A percentile compares a stretch with the other conserved stretches of the same genome.
phyloP scores from a whole-genome alignment of 169 alveolate genomes.

The Sarcocystis neurona region DNA sequence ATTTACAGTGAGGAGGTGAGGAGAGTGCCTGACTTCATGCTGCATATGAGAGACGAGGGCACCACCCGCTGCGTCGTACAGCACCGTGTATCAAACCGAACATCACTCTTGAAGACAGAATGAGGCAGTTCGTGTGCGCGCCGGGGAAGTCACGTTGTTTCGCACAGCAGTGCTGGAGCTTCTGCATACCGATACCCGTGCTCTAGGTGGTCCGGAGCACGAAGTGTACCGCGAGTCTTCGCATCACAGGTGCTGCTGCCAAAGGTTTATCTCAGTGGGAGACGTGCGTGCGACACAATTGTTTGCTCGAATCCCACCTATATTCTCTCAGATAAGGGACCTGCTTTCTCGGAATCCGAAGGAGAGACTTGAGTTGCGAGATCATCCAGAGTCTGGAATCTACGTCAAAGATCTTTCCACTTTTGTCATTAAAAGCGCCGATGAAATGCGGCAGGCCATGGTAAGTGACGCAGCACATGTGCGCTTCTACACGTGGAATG shows the following conservation, averaged over 20 bases:
- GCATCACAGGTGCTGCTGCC: too few species aligned
- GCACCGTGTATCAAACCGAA: background rate
- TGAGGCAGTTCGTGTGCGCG: background rate
- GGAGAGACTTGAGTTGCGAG: slow-evolving; percentile 83
- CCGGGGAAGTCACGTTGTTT: background rate
- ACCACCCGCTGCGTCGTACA: too few species aligned
- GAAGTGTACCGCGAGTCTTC: background rate
- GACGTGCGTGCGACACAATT: background rate
- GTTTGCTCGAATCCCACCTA: background rate
- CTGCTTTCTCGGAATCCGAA: slow-evolving; percentile 82
- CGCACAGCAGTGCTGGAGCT: background rate
- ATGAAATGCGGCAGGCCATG: slow-evolving; percentile 81
- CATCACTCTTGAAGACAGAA: background rate
- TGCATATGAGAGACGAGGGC: background rate
- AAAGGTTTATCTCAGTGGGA: too few species aligned
- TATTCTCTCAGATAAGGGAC: slow-evolving; percentile 87
- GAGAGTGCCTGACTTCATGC: slow-evolving; percentile 53
- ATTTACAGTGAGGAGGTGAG: slow-evolving; percentile 93
- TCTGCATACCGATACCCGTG: background rate
- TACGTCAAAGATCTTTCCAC: slow-evolving; percentile 86
- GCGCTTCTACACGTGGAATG: too few species aligned
- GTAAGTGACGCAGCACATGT: too few species aligned
- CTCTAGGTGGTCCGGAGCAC: background rate
- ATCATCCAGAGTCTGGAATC: slow-evolving; percentile 83
- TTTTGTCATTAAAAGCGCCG: slow-evolving; percentile 80